phyloP scores from a whole-genome alignment of 768 basidiomycete species.

The Chalciporus chontae region DNA sequence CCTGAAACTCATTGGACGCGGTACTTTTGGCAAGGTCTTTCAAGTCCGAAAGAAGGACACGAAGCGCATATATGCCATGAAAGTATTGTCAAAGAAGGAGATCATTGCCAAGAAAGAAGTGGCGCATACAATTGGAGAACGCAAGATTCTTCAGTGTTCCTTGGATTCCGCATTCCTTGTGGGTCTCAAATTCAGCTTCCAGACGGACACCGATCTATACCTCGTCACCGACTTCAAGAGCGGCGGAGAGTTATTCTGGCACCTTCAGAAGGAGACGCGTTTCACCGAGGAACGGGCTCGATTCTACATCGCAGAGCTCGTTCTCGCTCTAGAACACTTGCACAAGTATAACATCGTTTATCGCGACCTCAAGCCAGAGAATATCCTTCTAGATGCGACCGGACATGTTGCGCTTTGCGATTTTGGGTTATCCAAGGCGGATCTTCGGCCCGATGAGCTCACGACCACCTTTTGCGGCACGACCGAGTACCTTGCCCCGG shows the following conservation, averaged over 20 bases:
- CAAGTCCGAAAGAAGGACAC: conserved; percentile 99
- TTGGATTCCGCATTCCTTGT: conserved; percentile 96
- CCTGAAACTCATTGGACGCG: conserved; percentile 96
- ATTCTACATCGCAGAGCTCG: conserved; percentile 95
- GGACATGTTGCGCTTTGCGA: conserved; percentile 98
- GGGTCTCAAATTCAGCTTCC: conserved; percentile 97
- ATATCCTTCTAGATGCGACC: conserved; percentile 96
- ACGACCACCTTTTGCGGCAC: conserved; percentile 99
- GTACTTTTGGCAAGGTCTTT: conserved; percentile 98
- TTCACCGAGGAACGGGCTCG: conserved; percentile 91
- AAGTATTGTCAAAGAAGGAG: conserved; percentile 97
- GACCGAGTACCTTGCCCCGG: conserved; percentile 97
- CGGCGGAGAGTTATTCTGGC: conserved; percentile 98
- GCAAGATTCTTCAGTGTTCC: conserved; percentile 95
- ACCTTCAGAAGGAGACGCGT: conserved; percentile 91
- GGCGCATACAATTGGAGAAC: conserved; percentile 98
- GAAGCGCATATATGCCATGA: conserved; percentile 99
- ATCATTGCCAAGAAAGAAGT: conserved; percentile 99
- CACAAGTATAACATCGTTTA: conserved; percentile 97
- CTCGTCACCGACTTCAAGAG: conserved; percentile 99
- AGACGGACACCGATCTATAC: conserved; percentile 92
- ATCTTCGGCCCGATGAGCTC: conserved; percentile 87
- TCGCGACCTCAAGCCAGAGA: conserved; percentile 97
- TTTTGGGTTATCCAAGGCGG: conserved; percentile 96
- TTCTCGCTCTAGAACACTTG: conserved; percentile 92